Evolutionary conservation across 768 basidiomycete genomes (phyloP).

Genomic region (Psilocybe sp.): DNA sequence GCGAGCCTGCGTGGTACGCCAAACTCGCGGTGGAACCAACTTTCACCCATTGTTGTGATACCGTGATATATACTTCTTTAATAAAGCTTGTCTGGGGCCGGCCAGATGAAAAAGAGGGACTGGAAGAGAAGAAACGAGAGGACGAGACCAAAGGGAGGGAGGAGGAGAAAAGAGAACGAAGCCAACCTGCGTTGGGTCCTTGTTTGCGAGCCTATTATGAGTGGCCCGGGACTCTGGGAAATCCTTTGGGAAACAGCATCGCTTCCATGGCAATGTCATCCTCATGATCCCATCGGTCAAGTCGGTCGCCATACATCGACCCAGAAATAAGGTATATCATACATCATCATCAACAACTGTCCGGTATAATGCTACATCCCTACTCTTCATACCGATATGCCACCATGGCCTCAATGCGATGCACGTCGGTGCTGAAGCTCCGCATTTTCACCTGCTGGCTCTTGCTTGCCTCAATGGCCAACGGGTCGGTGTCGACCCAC

Average conservation of each 20-base stretch:
- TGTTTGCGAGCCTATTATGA: conserved; percentile 10
- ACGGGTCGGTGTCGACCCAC: conserved; percentile 94
- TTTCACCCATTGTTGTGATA: conserved; percentile 51
- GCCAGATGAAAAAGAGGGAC: conserved; percentile 39
- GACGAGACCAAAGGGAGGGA: conserved; percentile 18
- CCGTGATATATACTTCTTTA: conserved; percentile 23
- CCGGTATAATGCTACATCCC: conserved; percentile 3
- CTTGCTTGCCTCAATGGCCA: conserved; percentile 90
- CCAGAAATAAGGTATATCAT: conserved; percentile 11
- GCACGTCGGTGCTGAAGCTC: conserved; percentile 97
- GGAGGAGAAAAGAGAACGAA: conserved; percentile 12
- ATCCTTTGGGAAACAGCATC: too few relatives aligned
- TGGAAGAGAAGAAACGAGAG: conserved; percentile 17
- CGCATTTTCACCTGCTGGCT: conserved; percentile 92
- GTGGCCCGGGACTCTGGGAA: conserved; percentile 14
- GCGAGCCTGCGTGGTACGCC: conserved; percentile 57
- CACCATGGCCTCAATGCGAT: conserved; percentile 96
- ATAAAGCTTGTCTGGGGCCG: conserved; percentile 42
- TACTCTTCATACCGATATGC: conserved; percentile 92
- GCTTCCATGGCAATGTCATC: conserved; percentile 26
- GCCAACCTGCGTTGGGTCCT: conserved; percentile 6
- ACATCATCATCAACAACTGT: conserved; percentile 8
- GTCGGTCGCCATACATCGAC: conserved; percentile 15
- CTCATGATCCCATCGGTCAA: conserved; percentile 28
- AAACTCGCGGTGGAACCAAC: conserved; percentile 74